These are phyloP conservation scores for Globisporangium abappressorium DNA, from an alignment of 352 stramenopile species.

Conservation along the genomic window DNA sequence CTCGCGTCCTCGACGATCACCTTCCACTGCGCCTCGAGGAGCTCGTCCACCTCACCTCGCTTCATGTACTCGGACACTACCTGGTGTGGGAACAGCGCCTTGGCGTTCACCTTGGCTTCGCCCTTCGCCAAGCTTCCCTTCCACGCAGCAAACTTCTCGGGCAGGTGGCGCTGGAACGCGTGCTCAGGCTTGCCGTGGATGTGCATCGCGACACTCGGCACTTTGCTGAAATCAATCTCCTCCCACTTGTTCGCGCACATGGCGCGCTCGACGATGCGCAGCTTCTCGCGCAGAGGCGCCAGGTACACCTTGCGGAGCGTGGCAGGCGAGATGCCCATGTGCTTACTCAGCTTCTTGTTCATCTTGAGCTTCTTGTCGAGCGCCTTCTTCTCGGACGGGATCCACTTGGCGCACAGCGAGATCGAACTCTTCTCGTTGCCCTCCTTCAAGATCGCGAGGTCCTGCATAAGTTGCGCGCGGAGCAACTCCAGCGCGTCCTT, in stretches of 20 bases:
- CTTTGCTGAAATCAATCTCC: slow-evolving; percentile 33
- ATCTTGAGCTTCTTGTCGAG: slow-evolving; percentile 48
- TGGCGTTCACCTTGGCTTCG: slow-evolving; percentile 44
- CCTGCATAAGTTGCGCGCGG: slow-evolving; percentile 26
- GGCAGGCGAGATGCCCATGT: slow-evolving; percentile 41
- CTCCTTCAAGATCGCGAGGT: slow-evolving; percentile 26
- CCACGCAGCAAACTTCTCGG: slow-evolving; percentile 34
- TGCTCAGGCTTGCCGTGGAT: slow-evolving; percentile 40
- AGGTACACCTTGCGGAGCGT: slow-evolving; percentile 47
- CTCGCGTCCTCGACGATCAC: slow-evolving; percentile 52
- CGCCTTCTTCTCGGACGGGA: slow-evolving; percentile 54
- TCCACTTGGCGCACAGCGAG: slow-evolving; percentile 55
- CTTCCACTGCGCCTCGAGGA: slow-evolving; percentile 54
- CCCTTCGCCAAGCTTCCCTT: slow-evolving; percentile 29
- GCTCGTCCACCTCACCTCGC: slow-evolving; percentile 21
- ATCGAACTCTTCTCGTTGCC: slow-evolving; percentile 17
- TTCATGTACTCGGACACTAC: slow-evolving; percentile 38
- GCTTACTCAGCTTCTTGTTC: slow-evolving; percentile 45
- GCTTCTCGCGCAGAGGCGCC: slow-evolving; percentile 33
- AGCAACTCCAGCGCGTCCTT: slow-evolving; percentile 39
- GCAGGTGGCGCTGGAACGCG: slow-evolving; percentile 36
- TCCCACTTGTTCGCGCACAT: slow-evolving; percentile 57
- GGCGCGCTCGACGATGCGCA: slow-evolving; percentile 40
- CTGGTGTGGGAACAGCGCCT: slow-evolving; percentile 47
- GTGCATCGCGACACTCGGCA: slow-evolving; percentile 47